Conservation (phyloP, 257 asterid genomes). For the Nemophila menziesii region DNA sequence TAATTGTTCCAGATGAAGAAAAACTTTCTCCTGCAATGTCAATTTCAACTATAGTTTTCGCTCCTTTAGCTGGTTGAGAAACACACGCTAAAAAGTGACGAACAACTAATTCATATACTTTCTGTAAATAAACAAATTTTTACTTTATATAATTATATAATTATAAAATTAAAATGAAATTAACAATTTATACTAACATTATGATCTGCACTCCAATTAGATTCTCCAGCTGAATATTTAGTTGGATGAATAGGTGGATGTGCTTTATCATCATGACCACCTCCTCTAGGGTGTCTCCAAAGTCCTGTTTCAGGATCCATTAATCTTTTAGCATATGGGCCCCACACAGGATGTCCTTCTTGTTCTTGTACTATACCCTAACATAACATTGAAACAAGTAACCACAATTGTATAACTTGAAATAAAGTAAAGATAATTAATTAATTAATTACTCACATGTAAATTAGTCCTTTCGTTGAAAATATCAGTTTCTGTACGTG, state of each 20-base stretch:
- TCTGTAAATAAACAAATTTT: constrained; percentile 43
- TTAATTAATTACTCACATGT: constrained; percentile 32
- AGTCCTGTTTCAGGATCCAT: constrained; percentile 75
- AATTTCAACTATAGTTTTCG: constrained; percentile 88
- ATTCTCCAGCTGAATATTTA: constrained; percentile 83
- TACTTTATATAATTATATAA: neutral
- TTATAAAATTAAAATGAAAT: neutral
- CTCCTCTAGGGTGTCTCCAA: constrained; percentile 80
- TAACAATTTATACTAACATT: constrained; percentile 42
- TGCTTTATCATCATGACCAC: constrained; percentile 97
- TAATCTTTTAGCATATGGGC: constrained; percentile 71
- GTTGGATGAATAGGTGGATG: constrained; percentile 99
- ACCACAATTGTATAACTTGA: neutral
- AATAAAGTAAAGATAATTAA: neutral
- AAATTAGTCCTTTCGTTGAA: constrained; percentile 66
- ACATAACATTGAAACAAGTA: constrained; percentile 17
- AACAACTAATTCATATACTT: constrained; percentile 89
- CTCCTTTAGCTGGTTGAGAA: constrained; percentile 94
- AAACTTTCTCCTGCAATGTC: constrained; percentile 91
- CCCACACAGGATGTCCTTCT: constrained; percentile 83
- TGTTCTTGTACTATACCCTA: constrained; percentile 88
- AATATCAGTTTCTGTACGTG: constrained; percentile 95
- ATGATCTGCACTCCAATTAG: constrained; percentile 91
- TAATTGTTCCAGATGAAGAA: constrained; percentile 80
- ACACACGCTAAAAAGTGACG: constrained; percentile 98